These are phyloP conservation scores for Monosporascus sp. DNA, from an alignment of 2,329 filamentous ascomycete species.

Conservation along the genomic window DNA sequence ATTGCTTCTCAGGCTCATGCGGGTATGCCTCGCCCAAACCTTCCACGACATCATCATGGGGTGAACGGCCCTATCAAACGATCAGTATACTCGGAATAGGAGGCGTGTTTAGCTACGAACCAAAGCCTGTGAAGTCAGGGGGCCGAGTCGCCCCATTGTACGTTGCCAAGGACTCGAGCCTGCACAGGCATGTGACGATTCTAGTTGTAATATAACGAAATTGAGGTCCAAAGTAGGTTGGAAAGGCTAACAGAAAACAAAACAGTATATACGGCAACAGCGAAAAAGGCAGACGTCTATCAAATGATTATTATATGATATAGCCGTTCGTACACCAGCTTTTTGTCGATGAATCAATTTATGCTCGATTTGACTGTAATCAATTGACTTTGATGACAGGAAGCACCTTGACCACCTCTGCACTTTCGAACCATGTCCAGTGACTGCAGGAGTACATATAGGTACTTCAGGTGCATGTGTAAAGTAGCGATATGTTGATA, in stretches of 20 bases:
- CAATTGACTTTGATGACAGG: background rate
- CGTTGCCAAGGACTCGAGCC: constrained; percentile 3
- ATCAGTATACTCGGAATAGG: background rate
- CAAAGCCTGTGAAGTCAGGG: constrained; percentile 51
- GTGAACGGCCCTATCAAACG: constrained; percentile 47
- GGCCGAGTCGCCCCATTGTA: constrained; percentile 50
- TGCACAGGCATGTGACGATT: background rate
- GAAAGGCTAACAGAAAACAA: too few relatives aligned
- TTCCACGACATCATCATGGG: constrained; percentile 52
- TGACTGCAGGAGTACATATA: background rate
- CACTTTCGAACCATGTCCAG: too few relatives aligned
- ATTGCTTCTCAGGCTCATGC: constrained; percentile 41
- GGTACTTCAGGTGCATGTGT: constrained; percentile 1
- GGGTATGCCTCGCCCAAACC: constrained; percentile 41
- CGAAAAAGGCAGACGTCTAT: too few relatives aligned
- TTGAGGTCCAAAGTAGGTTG: too few relatives aligned
- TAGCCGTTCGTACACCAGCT: too few relatives aligned
- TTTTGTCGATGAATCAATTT: background rate
- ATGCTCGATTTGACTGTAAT: background rate
- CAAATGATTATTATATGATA: too few relatives aligned
- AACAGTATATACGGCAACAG: too few relatives aligned
- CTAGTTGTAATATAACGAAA: too few relatives aligned
- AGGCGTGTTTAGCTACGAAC: constrained; percentile 30
- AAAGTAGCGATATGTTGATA: background rate
- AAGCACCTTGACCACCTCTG: too few relatives aligned